These are phyloP conservation scores for Aureobasidium musti DNA, from an alignment of 2,329 filamentous ascomycete species.

Conservation along the genomic window DNA sequence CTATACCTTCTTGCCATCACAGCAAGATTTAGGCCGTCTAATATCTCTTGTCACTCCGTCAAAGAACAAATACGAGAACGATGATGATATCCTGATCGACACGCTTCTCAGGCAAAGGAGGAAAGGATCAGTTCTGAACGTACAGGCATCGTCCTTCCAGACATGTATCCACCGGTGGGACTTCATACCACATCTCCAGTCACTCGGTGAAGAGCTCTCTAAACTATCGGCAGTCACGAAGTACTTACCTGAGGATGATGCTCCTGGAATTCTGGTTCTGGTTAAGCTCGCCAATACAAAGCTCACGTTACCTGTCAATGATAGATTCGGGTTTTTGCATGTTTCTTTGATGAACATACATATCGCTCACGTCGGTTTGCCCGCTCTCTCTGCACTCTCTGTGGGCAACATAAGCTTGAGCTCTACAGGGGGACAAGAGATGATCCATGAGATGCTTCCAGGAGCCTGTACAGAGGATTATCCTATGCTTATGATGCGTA, in stretches of 20 bases:
- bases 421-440: constrained; percentile 68
- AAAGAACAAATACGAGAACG: constrained; percentile 82
- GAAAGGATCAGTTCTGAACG: constrained; percentile 79
- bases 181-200: constrained; percentile 67
- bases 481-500: constrained; percentile 79
- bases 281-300: constrained; percentile 64
- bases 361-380: constrained; percentile 78
- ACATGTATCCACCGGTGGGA: constrained; percentile 63
- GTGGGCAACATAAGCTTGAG: constrained; percentile 63
- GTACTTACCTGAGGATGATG: constrained; percentile 92
- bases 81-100: constrained; percentile 93
- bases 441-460: constrained; percentile 65
- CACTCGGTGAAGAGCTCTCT: constrained; percentile 74
- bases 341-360: constrained; percentile 65
- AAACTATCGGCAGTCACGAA: constrained; percentile 87
- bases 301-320: constrained; percentile 63
- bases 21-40: constrained; percentile 77
- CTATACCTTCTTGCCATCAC: constrained; percentile 70
- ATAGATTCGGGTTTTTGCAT: constrained; percentile 65
- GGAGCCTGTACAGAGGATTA: constrained; percentile 46
- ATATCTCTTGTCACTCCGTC: constrained; percentile 88
- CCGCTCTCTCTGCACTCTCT: constrained; percentile 77
- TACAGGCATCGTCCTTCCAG: constrained; percentile 66
- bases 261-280: constrained; percentile 81
- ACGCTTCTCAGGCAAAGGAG: constrained; percentile 82